Evolutionary conservation across 495 filamentous ascomycete genomes (phyloP), one percentile per base, ranked within the genome.

Genomic region (Jackrogersella multiformis): DNA sequence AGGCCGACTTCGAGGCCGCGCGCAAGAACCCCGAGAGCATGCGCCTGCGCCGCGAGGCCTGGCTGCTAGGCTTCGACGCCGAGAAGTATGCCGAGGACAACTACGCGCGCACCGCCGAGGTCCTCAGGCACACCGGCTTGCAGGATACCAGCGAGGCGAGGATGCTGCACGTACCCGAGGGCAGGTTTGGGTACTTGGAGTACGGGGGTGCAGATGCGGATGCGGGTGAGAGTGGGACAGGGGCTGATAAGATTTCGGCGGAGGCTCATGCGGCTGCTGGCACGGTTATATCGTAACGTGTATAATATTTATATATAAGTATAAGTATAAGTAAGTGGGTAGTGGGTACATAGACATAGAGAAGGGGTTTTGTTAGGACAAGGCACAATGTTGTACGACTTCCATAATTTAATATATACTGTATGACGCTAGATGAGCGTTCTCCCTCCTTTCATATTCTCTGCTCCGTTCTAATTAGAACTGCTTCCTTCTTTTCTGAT

Each of bases 1-100:
- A 88, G 71, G 82, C 84, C 0, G 81, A 88, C 60, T 88, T 84
- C 81, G 77, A 73, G 28, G 77, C 82, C 42, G 85, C 83, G 7
- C 84, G 80, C 74, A 79, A 86, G 46, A 80, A 89, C 62, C 89
- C 89, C 0, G 79, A 85, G 57, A 80, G 78, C 44, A 81, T 89
- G 48, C 80, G 83, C 35, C 73, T 85, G 41, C 75, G 81, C 32
- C 78, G 84, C 46, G 87, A 85, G 55, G 82, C 80, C 66, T 90
- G 87, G 88, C 66, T 91, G 32, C 76, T 86, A 46, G 78, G 76
- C 18, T 87, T 87, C 73, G 88, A 91, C 61, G 81, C 86, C 13
- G 88, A 91, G 77, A 73, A 72, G 55, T 87, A 89, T 63, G 84
- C 83, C 3, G 71, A 68, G 57, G 61, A 61, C 0, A 64, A 69